Evolutionary conservation across 257 asterid species (phyloP), one percentile per base, ranked within the genome.

Genomic region (Cruciata laevipes): DNA sequence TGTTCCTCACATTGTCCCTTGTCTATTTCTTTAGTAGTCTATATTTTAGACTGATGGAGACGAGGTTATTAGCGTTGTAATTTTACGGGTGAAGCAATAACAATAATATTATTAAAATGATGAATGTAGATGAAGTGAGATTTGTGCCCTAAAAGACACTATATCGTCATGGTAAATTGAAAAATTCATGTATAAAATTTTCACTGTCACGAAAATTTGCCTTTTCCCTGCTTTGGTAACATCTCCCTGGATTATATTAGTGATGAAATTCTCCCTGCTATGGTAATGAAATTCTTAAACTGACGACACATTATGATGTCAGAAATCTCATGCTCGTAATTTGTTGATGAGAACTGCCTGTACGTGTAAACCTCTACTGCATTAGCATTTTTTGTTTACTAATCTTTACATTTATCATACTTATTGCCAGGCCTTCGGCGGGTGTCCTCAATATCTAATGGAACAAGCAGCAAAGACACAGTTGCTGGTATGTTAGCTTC

Each of bases 401-500:
- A 27, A n/a, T 53, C 20, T n/a, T 6, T 69, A 52, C 63, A 61
- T 6, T 61, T 23, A 51, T 52, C 57, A 66, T 73, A 69, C 70
- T 67, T 73, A 60, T 66, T 69, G 78, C 52, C 73, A 94, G 99
- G 95, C 68, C 64, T 73, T 55, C 96, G 86, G 27, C 86, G 87
- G 76, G 85, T 71, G 77, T 69, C 96, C 42, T 82, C 99, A 38
- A 56, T 88, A 68, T 85, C 97, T 66, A 87, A 73, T 85, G 90
- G 89, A 71, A 83, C 79, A 63, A 89, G 91, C 73, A 73, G 81
- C 58, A 90, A 83, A 85, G 99, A 94, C 73, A 87, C 99, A 57
- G 83, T 94, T 84, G 95, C 96, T 4, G 80, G 96, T 74, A 76
- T 94, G 75, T 82, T 94, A 82, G 95, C 99, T 77, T 94, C 99